phyloP scores from a whole-genome alignment of 345 rosid species.

The Arabidopsis arenosa region DNA sequence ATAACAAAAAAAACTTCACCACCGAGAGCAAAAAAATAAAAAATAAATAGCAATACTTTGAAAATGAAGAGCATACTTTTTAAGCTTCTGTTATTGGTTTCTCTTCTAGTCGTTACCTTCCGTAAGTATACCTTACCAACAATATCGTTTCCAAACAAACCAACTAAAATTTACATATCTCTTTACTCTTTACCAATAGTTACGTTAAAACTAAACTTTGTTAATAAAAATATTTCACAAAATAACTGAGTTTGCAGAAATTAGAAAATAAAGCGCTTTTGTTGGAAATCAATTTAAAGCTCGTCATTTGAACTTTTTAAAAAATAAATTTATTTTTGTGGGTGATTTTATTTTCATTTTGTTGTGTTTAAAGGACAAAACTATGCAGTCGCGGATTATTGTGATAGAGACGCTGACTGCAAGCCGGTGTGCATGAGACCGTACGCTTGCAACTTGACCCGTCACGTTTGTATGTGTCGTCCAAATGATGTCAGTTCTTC shows the following conservation, averaged over 20 bases:
- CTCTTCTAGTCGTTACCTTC: neutral
- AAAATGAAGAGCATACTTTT: neutral
- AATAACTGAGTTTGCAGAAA: neutral
- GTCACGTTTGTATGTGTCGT: neutral
- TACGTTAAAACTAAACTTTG: neutral
- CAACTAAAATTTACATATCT: neutral
- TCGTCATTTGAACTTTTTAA: neutral
- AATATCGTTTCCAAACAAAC: neutral
- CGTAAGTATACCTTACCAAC: conserved; percentile 2
- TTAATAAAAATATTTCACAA: neutral
- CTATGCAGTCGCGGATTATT: neutral
- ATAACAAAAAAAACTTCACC: neutral
- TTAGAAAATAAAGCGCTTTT: neutral
- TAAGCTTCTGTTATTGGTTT: neutral
- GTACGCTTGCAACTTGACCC: neutral
- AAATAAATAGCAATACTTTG: neutral
- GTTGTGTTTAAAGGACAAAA: neutral
- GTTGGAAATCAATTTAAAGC: neutral
- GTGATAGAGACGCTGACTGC: neutral
- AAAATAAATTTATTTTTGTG: too few species aligned
- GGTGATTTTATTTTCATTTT: neutral
- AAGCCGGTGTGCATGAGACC: neutral
- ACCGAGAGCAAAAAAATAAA: neutral
- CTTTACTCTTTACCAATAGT: neutral
- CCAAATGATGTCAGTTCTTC: neutral